Evolutionary conservation across 2,329 filamentous ascomycete genomes (phyloP), one percentile per base, ranked within the genome.

Genomic region (Scopulariopsis brevicaulis): DNA sequence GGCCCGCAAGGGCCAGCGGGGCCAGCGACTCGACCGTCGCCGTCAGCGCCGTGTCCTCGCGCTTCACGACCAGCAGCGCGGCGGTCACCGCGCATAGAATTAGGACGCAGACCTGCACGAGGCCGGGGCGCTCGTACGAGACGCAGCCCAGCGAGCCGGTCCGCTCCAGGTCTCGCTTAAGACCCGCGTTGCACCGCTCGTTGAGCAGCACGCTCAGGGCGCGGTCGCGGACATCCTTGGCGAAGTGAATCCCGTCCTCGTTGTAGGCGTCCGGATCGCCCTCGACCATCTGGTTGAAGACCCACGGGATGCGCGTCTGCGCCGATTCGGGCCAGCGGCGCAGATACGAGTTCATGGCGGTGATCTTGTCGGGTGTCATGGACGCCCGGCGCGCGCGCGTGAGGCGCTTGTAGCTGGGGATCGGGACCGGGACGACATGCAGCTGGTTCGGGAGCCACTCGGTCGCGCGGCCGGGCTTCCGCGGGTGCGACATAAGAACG

Each of bases 151-250:
- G 35, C n/a, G 67, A 54, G 18, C 58, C 60, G 22, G 62, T 22
- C 1, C 54, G 35, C 8, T 65, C 64, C 15, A 63, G 60, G 6
- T 59, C 59, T n/a, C 64, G 35, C 57, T 48, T 35, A 12, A 60
- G 70, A 63, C 62, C 73, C 59, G 66, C 74, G 66, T 62, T 84
- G 66, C 82, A 84, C 54, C 78, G 75, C 20, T 75, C 65, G 61
- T 80, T 81, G 50, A 85, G 71, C 0, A 83, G 62, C 12, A 82
- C 67, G 62, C 80, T 73, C 6, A 74, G 73, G 65, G 76, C 74
- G 55, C 68, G 66, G 52, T 66, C 66, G 1, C 74, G 72, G 18
- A 80, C 70, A 34, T 68, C 67, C 28, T 73, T 67, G 18, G 71
- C 64, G 8, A 78, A 69, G 65, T 78, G 75, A 28, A 80, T 61